Evolutionary conservation across 2,329 filamentous ascomycete genomes (phyloP).

Genomic region (Trichoderma sp.): DNA sequence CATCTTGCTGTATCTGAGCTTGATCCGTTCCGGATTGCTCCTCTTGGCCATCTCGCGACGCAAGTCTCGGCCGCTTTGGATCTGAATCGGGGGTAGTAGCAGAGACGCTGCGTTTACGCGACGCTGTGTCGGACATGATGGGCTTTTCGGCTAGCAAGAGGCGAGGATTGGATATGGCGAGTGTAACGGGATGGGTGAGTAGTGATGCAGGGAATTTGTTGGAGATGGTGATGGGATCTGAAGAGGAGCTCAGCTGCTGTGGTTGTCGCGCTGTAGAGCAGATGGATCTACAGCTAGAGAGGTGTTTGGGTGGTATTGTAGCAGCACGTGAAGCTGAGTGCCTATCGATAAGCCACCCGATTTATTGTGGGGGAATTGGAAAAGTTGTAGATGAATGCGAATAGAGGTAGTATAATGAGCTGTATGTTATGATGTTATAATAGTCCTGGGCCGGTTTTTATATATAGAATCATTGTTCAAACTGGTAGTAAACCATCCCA

Average conservation of each 20-base stretch:
- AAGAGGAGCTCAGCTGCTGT: background rate
- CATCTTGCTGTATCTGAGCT: background rate
- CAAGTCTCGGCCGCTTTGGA: slow-evolving; percentile 32
- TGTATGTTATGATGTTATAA: background rate
- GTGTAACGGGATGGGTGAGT: too few relatives aligned
- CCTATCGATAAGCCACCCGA: background rate
- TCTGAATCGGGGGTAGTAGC: slow-evolving; percentile 27
- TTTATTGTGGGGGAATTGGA: background rate
- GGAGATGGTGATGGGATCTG: background rate
- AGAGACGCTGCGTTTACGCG: slow-evolving; percentile 39
- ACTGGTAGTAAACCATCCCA: background rate
- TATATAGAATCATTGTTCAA: background rate
- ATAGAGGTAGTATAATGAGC: too few relatives aligned
- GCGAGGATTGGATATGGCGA: background rate
- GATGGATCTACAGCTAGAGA: background rate
- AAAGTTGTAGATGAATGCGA: background rate
- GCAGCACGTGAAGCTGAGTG: background rate
- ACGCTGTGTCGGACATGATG: slow-evolving; percentile 23
- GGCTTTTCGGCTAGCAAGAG: background rate
- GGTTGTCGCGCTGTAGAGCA: background rate
- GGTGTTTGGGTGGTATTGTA: background rate
- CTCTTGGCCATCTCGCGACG: background rate
- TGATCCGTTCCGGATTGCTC: background rate
- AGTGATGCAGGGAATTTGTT: background rate
- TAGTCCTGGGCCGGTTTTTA: too few relatives aligned